phyloP scores from a whole-genome alignment of 129 eudicot species.

The Mikania micrantha region DNA sequence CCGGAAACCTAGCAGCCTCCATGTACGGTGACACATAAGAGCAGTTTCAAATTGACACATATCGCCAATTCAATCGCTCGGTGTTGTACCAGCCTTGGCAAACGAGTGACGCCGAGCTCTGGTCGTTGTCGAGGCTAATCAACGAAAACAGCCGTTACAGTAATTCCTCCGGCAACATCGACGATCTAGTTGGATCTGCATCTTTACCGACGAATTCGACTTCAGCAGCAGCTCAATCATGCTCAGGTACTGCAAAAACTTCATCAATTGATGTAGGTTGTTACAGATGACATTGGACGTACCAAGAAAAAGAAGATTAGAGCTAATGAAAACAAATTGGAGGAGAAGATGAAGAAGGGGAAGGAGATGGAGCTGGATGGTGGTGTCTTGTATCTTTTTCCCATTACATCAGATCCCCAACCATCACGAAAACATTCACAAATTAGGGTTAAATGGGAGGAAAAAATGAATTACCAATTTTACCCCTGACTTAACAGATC shows the following conservation, averaged over 20 bases:
- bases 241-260: not conserved
- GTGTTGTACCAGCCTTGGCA: constrained; percentile 80
- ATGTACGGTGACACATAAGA: constrained; percentile 68
- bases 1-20: constrained; percentile 60
- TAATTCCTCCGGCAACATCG: constrained; percentile 58
- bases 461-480: no score
- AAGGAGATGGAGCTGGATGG: no score
- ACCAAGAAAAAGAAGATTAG: not conserved
- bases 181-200: constrained; percentile 12
- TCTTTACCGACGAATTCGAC: not conserved
- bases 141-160: constrained; percentile 53
- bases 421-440: no score
- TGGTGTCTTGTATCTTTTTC: no score
- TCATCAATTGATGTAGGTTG: not conserved
- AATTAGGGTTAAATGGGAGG: no score
- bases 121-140: constrained; percentile 44
- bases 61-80: constrained; percentile 61
- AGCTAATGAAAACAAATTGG: not conserved
- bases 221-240: constrained; percentile 26
- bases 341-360: not conserved
- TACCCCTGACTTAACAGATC: no score
- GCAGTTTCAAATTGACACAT: constrained; percentile 63
- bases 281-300: not conserved
- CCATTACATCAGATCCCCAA: no score
- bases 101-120: constrained; percentile 58